A percentile compares a stretch with the other conserved stretches of the same genome.
Evolutionary conservation across 495 filamentous ascomycete genomes (phyloP).

Genomic region (Aspergillus affinis): DNA sequence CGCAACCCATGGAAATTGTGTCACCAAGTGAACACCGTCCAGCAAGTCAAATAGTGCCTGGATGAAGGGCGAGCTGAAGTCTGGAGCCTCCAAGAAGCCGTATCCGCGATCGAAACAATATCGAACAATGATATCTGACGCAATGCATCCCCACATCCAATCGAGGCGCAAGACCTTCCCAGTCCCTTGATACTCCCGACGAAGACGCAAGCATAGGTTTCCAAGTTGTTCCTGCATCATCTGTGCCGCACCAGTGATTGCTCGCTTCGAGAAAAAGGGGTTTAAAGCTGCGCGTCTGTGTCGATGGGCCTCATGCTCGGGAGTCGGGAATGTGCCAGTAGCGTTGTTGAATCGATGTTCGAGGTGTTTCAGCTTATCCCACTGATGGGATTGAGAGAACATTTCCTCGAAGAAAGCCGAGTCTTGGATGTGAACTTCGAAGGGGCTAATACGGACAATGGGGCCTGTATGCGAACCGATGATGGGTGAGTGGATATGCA

Average conservation of each 20-base stretch:
- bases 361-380: slow-evolving; percentile 19
- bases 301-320: slow-evolving; percentile 32
- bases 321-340: slow-evolving; percentile 14
- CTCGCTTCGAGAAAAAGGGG: slow-evolving; percentile 30
- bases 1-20: slow-evolving; percentile 12
- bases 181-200: slow-evolving; percentile 11
- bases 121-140: slow-evolving; percentile 15
- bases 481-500: background rate
- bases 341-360: slow-evolving; percentile 15
- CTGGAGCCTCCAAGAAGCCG: slow-evolving; percentile 10
- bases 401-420: slow-evolving; percentile 32
- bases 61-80: slow-evolving; percentile 15
- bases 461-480: slow-evolving; percentile 31
- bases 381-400: slow-evolving; percentile 16
- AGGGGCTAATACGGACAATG: slow-evolving; percentile 47
- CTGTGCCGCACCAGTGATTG: slow-evolving; percentile 11
- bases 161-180: slow-evolving; percentile 14
- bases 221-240: slow-evolving; percentile 16
- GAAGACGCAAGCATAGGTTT: slow-evolving; percentile 9
- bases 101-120: slow-evolving; percentile 13
- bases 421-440: slow-evolving; percentile 47
- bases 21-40: slow-evolving; percentile 15
- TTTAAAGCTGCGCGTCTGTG: slow-evolving; percentile 31
- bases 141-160: slow-evolving; percentile 18
- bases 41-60: slow-evolving; percentile 16